Conservation (phyloP, 2,329 filamentous ascomycete genomes). For the Xylaria arbuscula region DNA sequence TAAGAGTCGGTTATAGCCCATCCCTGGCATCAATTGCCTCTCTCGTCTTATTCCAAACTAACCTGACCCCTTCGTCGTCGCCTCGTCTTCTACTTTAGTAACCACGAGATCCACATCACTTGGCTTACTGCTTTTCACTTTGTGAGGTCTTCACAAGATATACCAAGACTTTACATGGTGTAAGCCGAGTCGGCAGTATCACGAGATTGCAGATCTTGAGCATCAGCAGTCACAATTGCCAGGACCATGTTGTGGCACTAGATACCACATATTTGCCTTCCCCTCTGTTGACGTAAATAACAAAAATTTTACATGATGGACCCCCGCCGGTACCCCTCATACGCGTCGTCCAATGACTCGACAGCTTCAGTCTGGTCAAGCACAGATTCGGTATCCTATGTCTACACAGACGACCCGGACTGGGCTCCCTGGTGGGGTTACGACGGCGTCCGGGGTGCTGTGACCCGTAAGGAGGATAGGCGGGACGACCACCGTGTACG, state of each 20-base stretch:
- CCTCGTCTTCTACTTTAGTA: conserved; percentile 19
- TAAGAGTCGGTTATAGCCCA: conserved; percentile 29
- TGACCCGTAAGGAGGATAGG: conserved; percentile 45
- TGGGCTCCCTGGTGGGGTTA: conserved; percentile 39
- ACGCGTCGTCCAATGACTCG: conserved; percentile 43
- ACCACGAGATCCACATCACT: conserved; percentile 19
- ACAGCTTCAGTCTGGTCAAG: conserved; percentile 46
- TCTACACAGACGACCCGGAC: conserved; percentile 46
- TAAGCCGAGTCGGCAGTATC: conserved; percentile 20
- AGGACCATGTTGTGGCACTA: conserved; percentile 9
- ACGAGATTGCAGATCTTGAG: conserved; percentile 29
- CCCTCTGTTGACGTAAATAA: not conserved
- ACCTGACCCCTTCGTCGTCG: conserved; percentile 19
- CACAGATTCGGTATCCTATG: conserved; percentile 46
- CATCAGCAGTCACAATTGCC: conserved; percentile 3
- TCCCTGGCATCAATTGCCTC: conserved; percentile 24
- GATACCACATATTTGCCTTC: conserved; percentile 6
- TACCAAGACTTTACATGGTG: conserved; percentile 16
- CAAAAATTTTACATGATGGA: conserved; percentile 37
- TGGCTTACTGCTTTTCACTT: conserved; percentile 11
- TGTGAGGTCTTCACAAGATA: conserved; percentile 15
- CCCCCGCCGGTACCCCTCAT: conserved; percentile 39
- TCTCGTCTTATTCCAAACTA: conserved; percentile 3
- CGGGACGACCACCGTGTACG: conserved; percentile 42
- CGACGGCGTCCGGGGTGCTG: conserved; percentile 46